These are phyloP conservation scores for Talaromyces borbonicus DNA, from an alignment of 495 filamentous ascomycete species.

Conservation along the genomic window DNA sequence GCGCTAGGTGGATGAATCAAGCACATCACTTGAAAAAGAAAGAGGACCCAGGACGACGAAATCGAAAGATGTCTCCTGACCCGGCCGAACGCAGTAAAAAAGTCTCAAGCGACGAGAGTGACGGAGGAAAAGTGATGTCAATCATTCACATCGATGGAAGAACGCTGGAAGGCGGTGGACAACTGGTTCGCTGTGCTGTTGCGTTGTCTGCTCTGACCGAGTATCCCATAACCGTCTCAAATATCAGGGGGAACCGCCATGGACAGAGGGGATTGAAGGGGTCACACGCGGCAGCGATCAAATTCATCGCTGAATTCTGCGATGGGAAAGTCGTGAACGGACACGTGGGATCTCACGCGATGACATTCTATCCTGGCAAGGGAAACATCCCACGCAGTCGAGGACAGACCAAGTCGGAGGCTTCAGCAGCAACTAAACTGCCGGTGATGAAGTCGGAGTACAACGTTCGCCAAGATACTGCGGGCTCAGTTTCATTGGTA, in stretches of 20 bases:
- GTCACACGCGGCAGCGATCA: constrained; percentile 61
- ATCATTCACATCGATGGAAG: constrained; percentile 49
- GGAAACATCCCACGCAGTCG: neutral
- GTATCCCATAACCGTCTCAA: constrained; percentile 51
- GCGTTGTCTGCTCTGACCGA: constrained; percentile 58
- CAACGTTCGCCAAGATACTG: constrained; percentile 23
- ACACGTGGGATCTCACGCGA: constrained; percentile 40
- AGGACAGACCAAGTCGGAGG: neutral
- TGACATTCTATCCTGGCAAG: constrained; percentile 40
- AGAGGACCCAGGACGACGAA: neutral
- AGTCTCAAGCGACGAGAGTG: neutral
- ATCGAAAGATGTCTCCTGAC: neutral
- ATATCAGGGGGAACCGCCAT: constrained; percentile 62
- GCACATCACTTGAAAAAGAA: neutral
- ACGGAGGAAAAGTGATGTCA: neutral
- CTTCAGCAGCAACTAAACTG: neutral
- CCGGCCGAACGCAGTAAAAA: neutral
- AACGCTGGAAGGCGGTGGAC: constrained; percentile 77
- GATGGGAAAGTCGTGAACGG: constrained; percentile 47
- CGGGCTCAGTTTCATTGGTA: constrained; percentile 51
- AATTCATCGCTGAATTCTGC: constrained; percentile 56
- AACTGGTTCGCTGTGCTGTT: constrained; percentile 65
- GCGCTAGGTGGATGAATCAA: too few relatives aligned
- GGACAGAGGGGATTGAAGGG: constrained; percentile 55
- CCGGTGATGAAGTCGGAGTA: constrained; percentile 17